phyloP scores from a whole-genome alignment of 1,139 yeast genomes.

The Candida neerlandica region DNA sequence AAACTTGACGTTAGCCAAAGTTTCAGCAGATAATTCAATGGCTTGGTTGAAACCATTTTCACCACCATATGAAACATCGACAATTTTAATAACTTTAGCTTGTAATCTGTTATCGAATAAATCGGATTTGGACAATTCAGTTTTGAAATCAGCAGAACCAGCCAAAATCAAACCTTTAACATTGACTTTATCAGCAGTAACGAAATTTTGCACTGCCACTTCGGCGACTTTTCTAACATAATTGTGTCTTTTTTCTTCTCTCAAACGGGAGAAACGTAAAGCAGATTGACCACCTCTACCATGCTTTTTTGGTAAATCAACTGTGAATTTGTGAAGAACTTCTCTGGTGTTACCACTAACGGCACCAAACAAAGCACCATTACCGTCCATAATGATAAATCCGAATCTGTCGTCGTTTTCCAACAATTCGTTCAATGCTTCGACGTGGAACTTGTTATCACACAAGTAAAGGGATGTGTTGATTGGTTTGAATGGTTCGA shows the following conservation, averaged over 20 bases:
- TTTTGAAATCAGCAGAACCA: constrained; percentile 98
- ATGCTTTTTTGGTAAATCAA: constrained; percentile 97
- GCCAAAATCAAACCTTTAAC: constrained; percentile 94
- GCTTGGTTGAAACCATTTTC: constrained; percentile 99
- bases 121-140: constrained; percentile 89
- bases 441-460: constrained; percentile 98
- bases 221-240: constrained; percentile 98
- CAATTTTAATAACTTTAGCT: constrained; percentile 85
- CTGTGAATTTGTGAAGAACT: constrained; percentile 92
- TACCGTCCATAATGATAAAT: constrained; percentile 98
- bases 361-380: constrained; percentile 95
- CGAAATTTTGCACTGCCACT: constrained; percentile 95
- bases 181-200: constrained; percentile 88
- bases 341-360: constrained; percentile 97
- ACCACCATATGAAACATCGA: constrained; percentile 97
- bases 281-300: constrained; percentile 99
- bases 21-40: constrained; percentile 94
- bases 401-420: constrained; percentile 97
- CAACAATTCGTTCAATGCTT: constrained; percentile 88
- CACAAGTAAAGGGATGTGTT: constrained; percentile 93
- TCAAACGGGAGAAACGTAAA: constrained; percentile 94
- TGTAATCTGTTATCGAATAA: constrained; percentile 88
- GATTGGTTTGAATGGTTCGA: constrained; percentile 97
- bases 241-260: constrained; percentile 99
- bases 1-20: constrained; percentile 93